Conservation (phyloP, 2,329 filamentous ascomycete genomes). For the Colletotrichum incanum region DNA sequence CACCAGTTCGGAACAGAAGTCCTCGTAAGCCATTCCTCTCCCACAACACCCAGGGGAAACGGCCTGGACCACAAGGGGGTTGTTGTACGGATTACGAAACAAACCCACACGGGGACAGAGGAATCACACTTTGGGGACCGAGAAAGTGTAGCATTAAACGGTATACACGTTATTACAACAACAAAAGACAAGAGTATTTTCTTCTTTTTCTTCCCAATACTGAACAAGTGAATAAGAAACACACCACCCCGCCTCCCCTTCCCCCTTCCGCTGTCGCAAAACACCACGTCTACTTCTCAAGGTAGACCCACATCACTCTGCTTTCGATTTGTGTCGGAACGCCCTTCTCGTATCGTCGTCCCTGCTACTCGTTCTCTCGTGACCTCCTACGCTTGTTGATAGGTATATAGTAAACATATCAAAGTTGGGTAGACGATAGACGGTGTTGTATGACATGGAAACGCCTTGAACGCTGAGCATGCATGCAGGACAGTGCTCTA, state of each 20-base stretch:
- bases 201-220: neutral
- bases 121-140: neutral
- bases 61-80: too few species aligned
- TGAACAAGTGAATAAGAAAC: neutral
- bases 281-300: too few species aligned
- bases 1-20: neutral
- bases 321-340: conserved; percentile 1
- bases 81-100: conserved; percentile 1
- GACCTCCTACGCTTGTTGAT: neutral
- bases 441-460: neutral
- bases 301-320: neutral
- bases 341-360: conserved; percentile 11
- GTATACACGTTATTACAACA: conserved; percentile 28
- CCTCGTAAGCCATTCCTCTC: neutral
- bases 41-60: neutral
- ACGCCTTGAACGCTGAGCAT: conserved; percentile 30
- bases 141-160: conserved; percentile 19
- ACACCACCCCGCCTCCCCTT: neutral
- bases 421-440: neutral
- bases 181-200: neutral
- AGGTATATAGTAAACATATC: neutral
- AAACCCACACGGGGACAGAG: neutral
- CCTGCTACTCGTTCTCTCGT: neutral
- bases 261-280: too few species aligned
- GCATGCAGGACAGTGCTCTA: conserved; percentile 6